Evolutionary conservation across 345 rosid species (phyloP).

Genomic region (Heritiera fomes): DNA sequence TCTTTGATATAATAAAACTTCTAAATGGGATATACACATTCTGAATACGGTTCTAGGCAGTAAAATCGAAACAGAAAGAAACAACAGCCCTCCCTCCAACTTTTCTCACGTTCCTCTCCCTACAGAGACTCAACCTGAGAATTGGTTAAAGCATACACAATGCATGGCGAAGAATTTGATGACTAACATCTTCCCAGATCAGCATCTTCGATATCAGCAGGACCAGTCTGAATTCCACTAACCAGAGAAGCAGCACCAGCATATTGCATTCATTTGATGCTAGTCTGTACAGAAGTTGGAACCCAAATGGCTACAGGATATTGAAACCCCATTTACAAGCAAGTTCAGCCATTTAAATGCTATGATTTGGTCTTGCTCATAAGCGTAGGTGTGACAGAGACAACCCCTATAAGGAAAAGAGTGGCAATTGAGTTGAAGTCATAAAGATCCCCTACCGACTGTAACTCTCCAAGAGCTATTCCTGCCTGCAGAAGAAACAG

Average conservation of each 20-base stretch:
- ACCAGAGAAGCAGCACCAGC: constrained; percentile 17
- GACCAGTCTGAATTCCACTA: neutral
- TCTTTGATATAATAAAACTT: neutral
- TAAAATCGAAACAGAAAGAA: neutral
- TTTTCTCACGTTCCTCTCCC: neutral
- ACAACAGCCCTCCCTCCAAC: neutral
- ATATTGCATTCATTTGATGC: constrained; percentile 27
- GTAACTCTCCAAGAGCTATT: constrained; percentile 82
- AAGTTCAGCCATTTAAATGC: constrained; percentile 4
- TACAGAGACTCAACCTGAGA: neutral
- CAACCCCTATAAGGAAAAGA: constrained; percentile 70
- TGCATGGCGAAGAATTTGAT: neutral
- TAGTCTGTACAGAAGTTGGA: constrained; percentile 31
- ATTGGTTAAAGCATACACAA: neutral
- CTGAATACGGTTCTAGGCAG: neutral
- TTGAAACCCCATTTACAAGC: constrained; percentile 20
- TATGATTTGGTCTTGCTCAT: constrained; percentile 53
- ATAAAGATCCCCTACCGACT: constrained; percentile 75
- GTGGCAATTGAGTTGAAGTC: constrained; percentile 87
- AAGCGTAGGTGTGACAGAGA: constrained; percentile 74
- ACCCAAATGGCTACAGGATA: constrained; percentile 14
- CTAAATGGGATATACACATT: constrained; percentile 5
- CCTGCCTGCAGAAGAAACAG: constrained; percentile 65
- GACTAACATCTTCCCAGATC: constrained; percentile 19
- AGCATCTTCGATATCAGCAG: constrained; percentile 23